Percentiles rank a stretch among this genome's conserved stretches.
Conservation (phyloP, 352 stramenopile genomes). For the Globisporangium spiculum region DNA sequence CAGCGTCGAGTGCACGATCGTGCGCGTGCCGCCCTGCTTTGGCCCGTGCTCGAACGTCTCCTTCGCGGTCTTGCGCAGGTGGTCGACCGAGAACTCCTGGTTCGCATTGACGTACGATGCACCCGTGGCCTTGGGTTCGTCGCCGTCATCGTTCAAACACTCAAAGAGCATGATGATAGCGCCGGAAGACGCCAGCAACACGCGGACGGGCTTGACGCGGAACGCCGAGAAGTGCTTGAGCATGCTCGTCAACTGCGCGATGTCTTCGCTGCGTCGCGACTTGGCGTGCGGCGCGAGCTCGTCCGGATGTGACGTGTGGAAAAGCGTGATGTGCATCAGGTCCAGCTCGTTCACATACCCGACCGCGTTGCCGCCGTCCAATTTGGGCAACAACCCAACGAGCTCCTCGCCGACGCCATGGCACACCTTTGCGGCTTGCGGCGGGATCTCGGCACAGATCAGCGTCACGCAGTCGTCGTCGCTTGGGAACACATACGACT, state of each 20-base stretch:
- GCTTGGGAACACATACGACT: slow-evolving; percentile 45
- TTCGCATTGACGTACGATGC: slow-evolving; percentile 25
- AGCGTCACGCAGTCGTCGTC: slow-evolving; percentile 47
- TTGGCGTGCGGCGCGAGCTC: slow-evolving; percentile 45
- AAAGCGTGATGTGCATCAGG: slow-evolving; percentile 79
- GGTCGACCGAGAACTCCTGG: slow-evolving; percentile 54
- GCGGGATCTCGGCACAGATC: slow-evolving; percentile 44
- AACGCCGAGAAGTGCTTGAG: slow-evolving; percentile 40
- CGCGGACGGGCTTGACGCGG: slow-evolving; percentile 38
- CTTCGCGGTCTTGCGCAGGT: slow-evolving; percentile 42
- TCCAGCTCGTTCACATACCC: slow-evolving; percentile 62
- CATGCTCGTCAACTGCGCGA: slow-evolving; percentile 40
- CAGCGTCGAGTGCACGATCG: slow-evolving; percentile 74
- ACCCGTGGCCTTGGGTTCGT: not conserved
- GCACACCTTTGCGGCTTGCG: slow-evolving; percentile 32
- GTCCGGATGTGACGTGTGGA: slow-evolving; percentile 72
- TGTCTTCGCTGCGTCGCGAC: slow-evolving; percentile 34
- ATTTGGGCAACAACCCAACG: slow-evolving; percentile 38
- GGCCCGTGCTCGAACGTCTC: slow-evolving; percentile 48
- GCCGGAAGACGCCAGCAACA: slow-evolving; percentile 58
- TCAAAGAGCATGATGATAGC: slow-evolving; percentile 72
- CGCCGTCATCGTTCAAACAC: slow-evolving; percentile 22
- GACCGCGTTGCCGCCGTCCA: slow-evolving; percentile 25
- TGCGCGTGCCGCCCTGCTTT: slow-evolving; percentile 34
- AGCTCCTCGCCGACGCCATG: slow-evolving; percentile 41